Evolutionary conservation across 1,284 basidiomycete genomes (phyloP), one percentile per base, ranked within the genome.

Genomic region (Thecaphora thlaspeos): DNA sequence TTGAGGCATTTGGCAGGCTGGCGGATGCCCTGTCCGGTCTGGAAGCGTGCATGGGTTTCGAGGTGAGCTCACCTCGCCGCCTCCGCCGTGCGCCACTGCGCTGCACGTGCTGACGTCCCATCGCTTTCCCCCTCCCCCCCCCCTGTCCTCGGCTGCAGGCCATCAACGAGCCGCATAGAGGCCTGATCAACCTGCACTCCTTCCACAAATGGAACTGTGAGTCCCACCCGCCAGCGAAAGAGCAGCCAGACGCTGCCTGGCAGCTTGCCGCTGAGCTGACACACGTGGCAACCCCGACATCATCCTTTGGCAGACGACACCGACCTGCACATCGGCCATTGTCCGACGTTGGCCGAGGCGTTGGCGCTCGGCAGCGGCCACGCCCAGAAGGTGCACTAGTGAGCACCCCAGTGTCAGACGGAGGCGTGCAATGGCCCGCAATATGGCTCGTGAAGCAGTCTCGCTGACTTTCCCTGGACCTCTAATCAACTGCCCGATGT

Each of bases 91-190:
- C 26, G 11, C 26, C 26, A 28, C 7, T 7, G 7, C 26, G 26
- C 26, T 7, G 26, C 26, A 28, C 5, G 7, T 11, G 5, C 26
- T 28, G 26, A 28, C 26, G 26, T n/a, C n/a, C n/a, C n/a, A n/a
- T n/a, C n/a, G n/a, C n/a, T n/a, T n/a, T n/a, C n/a, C n/a, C n/a
- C n/a, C 14, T 7, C 7, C 28, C 28, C 28, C 8, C 28, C 7
- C 28, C 28, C 8, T 30, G 7, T 14, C 32, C 15, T 8, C 40
- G 10, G 28, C 22, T 18, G 17, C 44, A 65, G 62, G 70, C 73
- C 17, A 88, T 96, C 84, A 98, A 98, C 71, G 94, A 98, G 79
- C 94, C 94, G 0, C 93, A 98, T 79, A 83, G 88, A 71, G 95
- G 94, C 22, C 95, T 92, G 73, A 86, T 95, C 56, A 85, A 88